Evolutionary conservation across 2,329 filamentous ascomycete species (phyloP), one percentile per base, ranked within the genome.

Genomic region (Paraphoma chrysanthemicola): DNA sequence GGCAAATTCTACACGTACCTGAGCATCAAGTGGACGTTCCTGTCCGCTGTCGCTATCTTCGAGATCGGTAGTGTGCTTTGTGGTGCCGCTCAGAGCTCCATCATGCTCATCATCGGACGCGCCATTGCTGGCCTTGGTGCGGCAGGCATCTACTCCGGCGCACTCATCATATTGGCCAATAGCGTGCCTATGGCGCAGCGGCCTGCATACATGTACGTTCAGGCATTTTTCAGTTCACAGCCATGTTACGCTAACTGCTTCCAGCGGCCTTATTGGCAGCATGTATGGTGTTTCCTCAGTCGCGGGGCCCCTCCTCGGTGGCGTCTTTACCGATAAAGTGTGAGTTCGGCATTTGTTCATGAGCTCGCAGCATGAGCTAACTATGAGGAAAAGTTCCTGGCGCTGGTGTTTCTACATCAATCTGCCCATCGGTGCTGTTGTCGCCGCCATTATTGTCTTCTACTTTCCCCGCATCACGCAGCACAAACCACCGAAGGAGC

Each of bases 31-130:
- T 80, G 74, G 74, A 68, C 80, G 44, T 83, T 77, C 65, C 57
- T 83, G 9, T 58, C 58, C n/a, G 77, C 78, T 1, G 71, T 83
- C 23, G 60, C 74, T 57, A 77, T 83, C 64, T 85, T 85, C 67
- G 81, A 83, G 63, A 52, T 84, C 48, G 83, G 83, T 14, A 81
- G 79, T 14, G 70, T 81, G 9, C 72, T 85, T 48, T 84, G 82
- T 57, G 83, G 79, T 59, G 76, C 79, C 17, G 82, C 83, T 4
- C 81, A 81, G 10, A 82, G 77, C 59, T 82, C 80, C 6, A 77
- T 66, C 3, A 77, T 81, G n/a, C 67, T 85, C 33, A 83, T 85
- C 62, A 70, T 84, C 42, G 83, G 83, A 5, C 77, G 83, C 51
- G 81, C 81, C 0, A 70, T 85, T 45, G 77, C 82, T 28, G 83